phyloP scores from a whole-genome alignment of 78 protist species.

The Dictyostelium firmibasis region DNA sequence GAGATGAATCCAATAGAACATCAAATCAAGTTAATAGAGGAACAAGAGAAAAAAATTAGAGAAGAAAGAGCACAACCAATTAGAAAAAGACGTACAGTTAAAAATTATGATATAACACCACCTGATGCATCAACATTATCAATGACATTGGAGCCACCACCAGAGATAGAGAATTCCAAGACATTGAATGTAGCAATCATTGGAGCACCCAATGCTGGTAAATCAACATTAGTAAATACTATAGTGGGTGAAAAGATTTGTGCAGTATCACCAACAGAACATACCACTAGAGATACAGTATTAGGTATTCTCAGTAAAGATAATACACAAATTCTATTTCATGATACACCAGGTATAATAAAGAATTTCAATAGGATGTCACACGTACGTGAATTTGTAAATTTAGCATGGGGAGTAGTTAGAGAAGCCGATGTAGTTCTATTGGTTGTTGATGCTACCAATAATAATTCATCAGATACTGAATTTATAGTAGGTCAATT shows the following conservation, averaged over 20 bases:
- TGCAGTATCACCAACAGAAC: conserved; percentile 60
- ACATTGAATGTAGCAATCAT: conserved; percentile 67
- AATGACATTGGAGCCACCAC: conserved; percentile 15
- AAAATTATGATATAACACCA: conserved; percentile 49
- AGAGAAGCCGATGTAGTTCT: conserved; percentile 61
- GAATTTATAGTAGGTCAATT: neutral
- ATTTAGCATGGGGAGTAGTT: conserved; percentile 45
- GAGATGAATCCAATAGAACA: conserved; percentile 15
- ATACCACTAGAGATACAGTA: conserved; percentile 76
- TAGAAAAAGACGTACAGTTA: conserved; percentile 25
- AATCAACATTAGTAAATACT: conserved; percentile 80
- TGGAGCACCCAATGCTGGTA: conserved; percentile 87
- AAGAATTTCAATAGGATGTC: conserved; percentile 26
- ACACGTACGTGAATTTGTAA: conserved; percentile 45
- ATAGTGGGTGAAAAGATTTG: conserved; percentile 68
- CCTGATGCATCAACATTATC: neutral
- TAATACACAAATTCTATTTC: conserved; percentile 57
- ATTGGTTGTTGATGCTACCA: conserved; percentile 59
- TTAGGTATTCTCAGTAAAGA: conserved; percentile 61
- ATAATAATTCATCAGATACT: conserved; percentile 1
- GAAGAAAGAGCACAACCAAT: conserved; percentile 1
- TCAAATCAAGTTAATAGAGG: neutral
- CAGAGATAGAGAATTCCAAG: neutral
- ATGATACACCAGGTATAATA: conserved; percentile 84
- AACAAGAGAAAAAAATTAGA: neutral